Conservation (phyloP, 306 rosid genomes). For the Prinsepia uniflora region DNA sequence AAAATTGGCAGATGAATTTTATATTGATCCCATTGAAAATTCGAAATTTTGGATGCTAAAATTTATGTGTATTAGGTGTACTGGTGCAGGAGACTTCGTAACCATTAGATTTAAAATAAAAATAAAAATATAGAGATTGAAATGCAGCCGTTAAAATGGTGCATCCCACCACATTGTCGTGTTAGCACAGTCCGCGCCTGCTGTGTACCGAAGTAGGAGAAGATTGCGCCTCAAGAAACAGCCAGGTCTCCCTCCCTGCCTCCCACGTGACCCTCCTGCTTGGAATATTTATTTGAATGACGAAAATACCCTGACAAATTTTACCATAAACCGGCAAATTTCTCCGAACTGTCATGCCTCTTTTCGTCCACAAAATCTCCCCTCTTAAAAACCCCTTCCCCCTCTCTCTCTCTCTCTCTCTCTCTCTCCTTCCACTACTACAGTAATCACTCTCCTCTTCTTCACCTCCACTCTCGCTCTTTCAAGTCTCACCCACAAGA, state of each 20-base stretch:
- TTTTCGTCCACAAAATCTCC: background rate
- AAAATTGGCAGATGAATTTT: no score
- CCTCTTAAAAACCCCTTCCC: background rate
- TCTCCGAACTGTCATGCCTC: background rate
- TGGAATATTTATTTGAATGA: no score
- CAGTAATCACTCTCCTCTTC: background rate
- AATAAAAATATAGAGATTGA: no score
- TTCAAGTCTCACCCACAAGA: background rate
- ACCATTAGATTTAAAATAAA: no score
- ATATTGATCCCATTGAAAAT: no score
- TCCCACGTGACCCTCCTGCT: background rate
- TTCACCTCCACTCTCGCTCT: background rate
- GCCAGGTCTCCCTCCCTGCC: background rate
- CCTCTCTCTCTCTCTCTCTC: background rate
- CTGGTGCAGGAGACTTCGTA: no score
- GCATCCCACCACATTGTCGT: no score
- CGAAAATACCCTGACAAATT: slow-evolving; percentile 7
- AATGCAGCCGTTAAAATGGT: no score
- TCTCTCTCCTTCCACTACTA: background rate
- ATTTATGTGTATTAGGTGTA: no score
- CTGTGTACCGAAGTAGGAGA: background rate
- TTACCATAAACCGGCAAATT: background rate
- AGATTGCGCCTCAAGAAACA: slow-evolving; percentile 8
- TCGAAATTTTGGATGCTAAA: no score
- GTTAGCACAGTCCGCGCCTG: background rate